A percentile compares a stretch with the other conserved stretches of the same genome.
phyloP scores from a whole-genome alignment of 1,284 basidiomycete species.

The Retiboletus flavoniger region DNA sequence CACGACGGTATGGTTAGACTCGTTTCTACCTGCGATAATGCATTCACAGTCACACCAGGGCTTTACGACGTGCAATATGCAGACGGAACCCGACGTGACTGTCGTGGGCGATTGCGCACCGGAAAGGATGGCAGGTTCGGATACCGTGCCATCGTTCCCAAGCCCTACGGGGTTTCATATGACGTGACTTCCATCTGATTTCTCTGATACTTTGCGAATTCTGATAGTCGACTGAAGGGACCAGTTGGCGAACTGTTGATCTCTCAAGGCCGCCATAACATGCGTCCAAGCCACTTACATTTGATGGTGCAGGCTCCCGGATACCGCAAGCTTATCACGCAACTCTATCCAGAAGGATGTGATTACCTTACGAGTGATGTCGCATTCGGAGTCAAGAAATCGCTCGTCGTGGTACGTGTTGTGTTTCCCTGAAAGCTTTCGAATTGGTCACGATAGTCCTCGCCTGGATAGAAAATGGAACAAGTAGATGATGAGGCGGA shows the following conservation, averaged over 20 bases:
- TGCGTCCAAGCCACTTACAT: constrained; percentile 80
- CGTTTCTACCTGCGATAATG: not conserved
- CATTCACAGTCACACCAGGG: not conserved
- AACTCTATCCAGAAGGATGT: constrained; percentile 74
- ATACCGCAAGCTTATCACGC: constrained; percentile 70
- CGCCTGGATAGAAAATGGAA: too few species aligned
- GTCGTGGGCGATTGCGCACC: constrained; percentile 68
- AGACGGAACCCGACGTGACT: constrained; percentile 64
- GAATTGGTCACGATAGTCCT: too few species aligned
- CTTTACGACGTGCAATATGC: constrained; percentile 49
- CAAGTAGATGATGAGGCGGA: too few species aligned
- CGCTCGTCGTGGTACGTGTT: too few species aligned
- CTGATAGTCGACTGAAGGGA: constrained; percentile 44
- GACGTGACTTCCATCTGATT: constrained; percentile 46
- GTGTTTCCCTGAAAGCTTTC: too few species aligned
- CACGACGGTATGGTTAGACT: constrained; percentile 32
- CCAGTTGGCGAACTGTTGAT: constrained; percentile 68
- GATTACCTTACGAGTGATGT: too few species aligned
- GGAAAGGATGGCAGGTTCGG: constrained; percentile 66
- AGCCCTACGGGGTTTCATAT: too few species aligned
- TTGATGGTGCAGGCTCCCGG: constrained; percentile 69
- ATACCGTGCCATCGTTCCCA: constrained; percentile 78
- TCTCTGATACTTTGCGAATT: not conserved
- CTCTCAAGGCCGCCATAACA: constrained; percentile 66
- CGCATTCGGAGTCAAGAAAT: too few species aligned